Evolutionary conservation across 176 grass and related monocot species (phyloP), one percentile per base, ranked within the genome.

Genomic region (Luzula sylvatica): DNA sequence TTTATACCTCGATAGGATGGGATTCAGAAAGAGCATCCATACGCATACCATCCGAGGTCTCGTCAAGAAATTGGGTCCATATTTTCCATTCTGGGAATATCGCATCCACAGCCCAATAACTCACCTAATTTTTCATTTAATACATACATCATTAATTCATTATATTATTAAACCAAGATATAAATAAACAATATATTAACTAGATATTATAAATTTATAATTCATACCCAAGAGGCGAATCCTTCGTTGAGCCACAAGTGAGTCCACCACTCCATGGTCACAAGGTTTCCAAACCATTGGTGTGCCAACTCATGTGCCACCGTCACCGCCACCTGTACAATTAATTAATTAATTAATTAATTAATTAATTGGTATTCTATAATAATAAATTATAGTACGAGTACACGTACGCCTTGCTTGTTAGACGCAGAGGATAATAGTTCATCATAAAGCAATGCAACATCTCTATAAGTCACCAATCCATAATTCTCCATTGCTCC

Each of bases 221-320:
- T 52, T 26, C 24, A 67, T 96, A 96, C 84, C 84, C 90, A 96
- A 26, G 84, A 78, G 53, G 90, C 90, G 65, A 96, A 95, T 38
- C 90, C 90, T 74, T 95, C 90, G 15, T 95, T 95, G 54, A 95
- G 74, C 90, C 90, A 95, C 55, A 96, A 79, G 43, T 96, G 81
- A 38, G 81, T 96, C 84, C 90, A 96, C 90, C 90, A 96, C 72
- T 96, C 90, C 84, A 96, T 96, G 8, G 90, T 96, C 42, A 96
- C 84, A 68, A 96, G 90, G 67, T 96, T 96, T 24, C 90, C 90
- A 82, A 96, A 89, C 90, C 90, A 96, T 53, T 96, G 90, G 40
- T 96, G 90, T 40, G 90, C 90, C 71, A 96, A 78, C 65, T 96
- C 90, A 65, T 96, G 90, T 20, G 90, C 73, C 58, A 96, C 84